Evolutionary conservation across 176 grass and related monocot species (phyloP), one percentile per base, ranked within the genome.

Genomic region (Oryza australiensis): DNA sequence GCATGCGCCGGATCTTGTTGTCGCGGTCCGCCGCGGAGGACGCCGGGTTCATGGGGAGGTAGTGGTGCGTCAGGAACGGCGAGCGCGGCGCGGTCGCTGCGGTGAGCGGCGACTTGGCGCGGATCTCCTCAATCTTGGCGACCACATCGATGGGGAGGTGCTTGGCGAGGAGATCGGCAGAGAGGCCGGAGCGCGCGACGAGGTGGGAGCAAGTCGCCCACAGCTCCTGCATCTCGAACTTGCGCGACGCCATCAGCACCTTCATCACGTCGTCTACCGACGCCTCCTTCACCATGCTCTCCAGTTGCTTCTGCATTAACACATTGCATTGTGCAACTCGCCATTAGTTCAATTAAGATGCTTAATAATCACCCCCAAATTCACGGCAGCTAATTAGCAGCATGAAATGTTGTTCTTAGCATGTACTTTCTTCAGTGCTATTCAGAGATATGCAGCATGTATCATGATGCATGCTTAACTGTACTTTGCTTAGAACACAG

Each of bases 181-280:
- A 94, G 37, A 99, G 96, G 30, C 96, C 96, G 0, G 96, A 99
- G 45, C 92, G 90, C 32, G 96, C 93, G 13, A 99, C 93, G 23
- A 99, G 89, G 84, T 93, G 92, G 20, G 96, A 99, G 68, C 96
- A 99, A 2, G 89, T 90, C 35, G 85, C 87, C 92, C 92, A 98
- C 2, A 95, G 87, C 88, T 95, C 92, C 60, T 95, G 88, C 82
- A 95, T 89, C 69, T 95, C 93, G 79, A 90, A 94, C 80, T 92
- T 99, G 66, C 91, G 93, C 3, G 96, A 99, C 49, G 96, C 90
- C 77, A 99, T 91, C 0, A 99, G 75, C 13, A 99, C 96, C 89
- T 95, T 99, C 91, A 95, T 95, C 35, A 94, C 96, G 86, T 95
- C 96, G 78, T 99, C 91, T 20, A 99, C 92, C 23, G 93, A 90